phyloP scores from a whole-genome alignment of 2,329 filamentous ascomycete species.

The Hypoxylon sp. region DNA sequence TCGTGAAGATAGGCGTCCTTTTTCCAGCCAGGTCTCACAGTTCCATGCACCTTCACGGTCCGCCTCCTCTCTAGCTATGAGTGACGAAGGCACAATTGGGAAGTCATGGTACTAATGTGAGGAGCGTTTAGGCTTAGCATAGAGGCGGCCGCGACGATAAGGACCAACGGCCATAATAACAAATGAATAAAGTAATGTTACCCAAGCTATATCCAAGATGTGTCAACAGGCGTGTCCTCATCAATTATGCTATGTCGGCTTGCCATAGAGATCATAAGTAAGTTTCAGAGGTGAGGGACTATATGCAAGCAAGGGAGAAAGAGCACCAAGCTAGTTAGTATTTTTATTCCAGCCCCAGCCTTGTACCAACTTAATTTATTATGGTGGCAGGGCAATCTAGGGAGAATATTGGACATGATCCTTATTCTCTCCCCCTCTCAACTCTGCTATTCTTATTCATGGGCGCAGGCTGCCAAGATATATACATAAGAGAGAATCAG shows the following conservation, averaged over 20 bases:
- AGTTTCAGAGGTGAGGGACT: not conserved
- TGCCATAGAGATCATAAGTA: not conserved
- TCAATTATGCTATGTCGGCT: not conserved
- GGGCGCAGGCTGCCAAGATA: not conserved
- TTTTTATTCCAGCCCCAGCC: no score
- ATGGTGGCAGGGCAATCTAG: slow-evolving; percentile 2
- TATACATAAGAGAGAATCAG: not conserved
- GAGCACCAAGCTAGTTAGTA: not conserved
- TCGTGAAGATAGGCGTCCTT: slow-evolving; percentile 1
- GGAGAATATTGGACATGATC: not conserved
- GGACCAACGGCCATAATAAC: not conserved
- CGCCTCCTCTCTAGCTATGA: not conserved
- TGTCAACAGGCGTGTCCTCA: not conserved
- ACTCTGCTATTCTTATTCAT: not conserved
- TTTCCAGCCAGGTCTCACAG: not conserved
- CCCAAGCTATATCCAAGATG: not conserved
- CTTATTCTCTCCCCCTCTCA: slow-evolving; percentile 1
- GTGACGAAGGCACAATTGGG: not conserved
- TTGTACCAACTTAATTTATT: not conserved
- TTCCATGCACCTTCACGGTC: not conserved
- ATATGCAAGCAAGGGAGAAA: slow-evolving; percentile 8
- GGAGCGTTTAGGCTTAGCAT: not conserved
- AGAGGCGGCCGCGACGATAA: not conserved
- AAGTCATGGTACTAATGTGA: not conserved
- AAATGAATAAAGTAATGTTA: not conserved